Conservation (phyloP, 805 yeast genomes). For the Candida piceae region DNA sequence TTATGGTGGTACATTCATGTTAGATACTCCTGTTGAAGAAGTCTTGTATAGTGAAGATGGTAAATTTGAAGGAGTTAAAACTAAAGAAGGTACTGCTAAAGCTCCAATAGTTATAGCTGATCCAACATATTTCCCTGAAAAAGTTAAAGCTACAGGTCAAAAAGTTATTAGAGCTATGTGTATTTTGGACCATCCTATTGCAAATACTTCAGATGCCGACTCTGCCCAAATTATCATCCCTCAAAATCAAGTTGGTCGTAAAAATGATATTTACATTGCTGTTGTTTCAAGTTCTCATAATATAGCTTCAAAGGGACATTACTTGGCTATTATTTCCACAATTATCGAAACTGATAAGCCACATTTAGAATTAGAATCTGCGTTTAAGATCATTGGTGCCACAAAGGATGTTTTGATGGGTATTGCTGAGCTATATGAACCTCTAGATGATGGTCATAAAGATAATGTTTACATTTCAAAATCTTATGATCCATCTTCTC, state of each 20-base stretch:
- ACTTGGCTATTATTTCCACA: conserved; percentile 90
- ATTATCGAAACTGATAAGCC: conserved; percentile 91
- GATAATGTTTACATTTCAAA: conserved; percentile 79
- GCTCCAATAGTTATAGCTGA: conserved; percentile 96
- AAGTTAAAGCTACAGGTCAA: conserved; percentile 66
- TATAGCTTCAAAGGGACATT: conserved; percentile 84
- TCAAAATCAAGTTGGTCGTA: conserved; percentile 89
- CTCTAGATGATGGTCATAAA: conserved; percentile 72
- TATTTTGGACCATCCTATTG: conserved; percentile 82
- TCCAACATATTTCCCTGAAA: conserved; percentile 93
- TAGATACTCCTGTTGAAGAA: conserved; percentile 93
- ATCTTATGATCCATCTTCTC: conserved; percentile 92
- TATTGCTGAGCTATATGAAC: conserved; percentile 85
- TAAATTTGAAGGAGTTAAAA: conserved; percentile 78
- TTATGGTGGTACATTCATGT: conserved; percentile 98
- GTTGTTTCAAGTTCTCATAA: conserved; percentile 84
- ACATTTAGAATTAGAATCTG: conserved; percentile 88
- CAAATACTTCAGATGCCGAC: conserved; percentile 75
- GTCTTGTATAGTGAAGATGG: conserved; percentile 67
- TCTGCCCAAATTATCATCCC: conserved; percentile 94
- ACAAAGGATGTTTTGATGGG: conserved; percentile 87
- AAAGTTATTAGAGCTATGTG: conserved; percentile 83
- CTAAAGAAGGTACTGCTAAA: conserved; percentile 86
- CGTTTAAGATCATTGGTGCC: conserved; percentile 83
- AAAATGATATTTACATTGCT: conserved; percentile 92